Evolutionary conservation across 2,329 filamentous ascomycete species (phyloP), one percentile per base, ranked within the genome.

Genomic region (Colletotrichum camelliae): DNA sequence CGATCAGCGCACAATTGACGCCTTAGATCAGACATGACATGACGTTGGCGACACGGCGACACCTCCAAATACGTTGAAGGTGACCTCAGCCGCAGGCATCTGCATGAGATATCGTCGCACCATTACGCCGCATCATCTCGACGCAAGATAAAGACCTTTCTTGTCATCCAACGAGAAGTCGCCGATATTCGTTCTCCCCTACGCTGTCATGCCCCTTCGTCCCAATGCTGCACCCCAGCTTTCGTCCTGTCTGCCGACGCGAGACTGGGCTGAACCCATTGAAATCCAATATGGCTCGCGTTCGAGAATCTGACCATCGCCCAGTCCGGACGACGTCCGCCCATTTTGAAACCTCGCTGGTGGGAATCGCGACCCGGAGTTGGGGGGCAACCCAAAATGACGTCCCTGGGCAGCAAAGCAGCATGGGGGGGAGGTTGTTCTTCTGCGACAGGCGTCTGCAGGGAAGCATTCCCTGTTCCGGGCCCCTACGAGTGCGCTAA

Each of bases 331-430:
- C 62, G 70, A 21, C 70, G 62, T 65, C 43, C 70, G 48, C 58
- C 73, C 57, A 55, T 43, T 67, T 57, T 68, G 73, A 68, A 68
- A 73, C 70, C 64, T 64, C 48, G 5, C 35, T 31, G 29, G 69
- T 68, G 73, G 55, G 70, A 31, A 65, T 69, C 70, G 29, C 70
- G 64, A 69, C 33, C 70, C 57, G 48, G 57, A 75, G 64, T 64
- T 68, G 33, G 70, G 62, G 70, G 73, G 70, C 70, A 73, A 75
- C 48, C 64, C 33, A 73, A 39, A 29, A 62, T 62, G 58, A 61
- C 58, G 58, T 61, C 58, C 58, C 58, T 61, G 58, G 29, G 58
- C 58, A 61, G 58, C 55, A 58, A 52, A 52, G 21, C 55, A 58
- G 55, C 58, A 61, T 61, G 58, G 43, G 29, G 39, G 27, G 29